Conservation (phyloP, 805 yeast genomes). For the Hanseniaspora guilliermondii region DNA sequence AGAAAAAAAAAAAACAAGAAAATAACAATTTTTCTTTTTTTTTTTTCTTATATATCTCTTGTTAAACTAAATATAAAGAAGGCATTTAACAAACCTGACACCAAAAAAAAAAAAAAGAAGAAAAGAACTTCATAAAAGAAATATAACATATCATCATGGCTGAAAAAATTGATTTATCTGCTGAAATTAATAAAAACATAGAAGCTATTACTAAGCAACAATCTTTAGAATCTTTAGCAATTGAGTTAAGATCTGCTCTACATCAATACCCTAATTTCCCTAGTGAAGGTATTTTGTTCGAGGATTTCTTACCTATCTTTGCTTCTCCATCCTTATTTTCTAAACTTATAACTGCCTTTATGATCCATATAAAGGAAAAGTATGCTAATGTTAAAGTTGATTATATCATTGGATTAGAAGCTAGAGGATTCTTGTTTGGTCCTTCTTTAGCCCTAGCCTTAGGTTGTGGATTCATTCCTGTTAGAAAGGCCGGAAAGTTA, state of each 20-base stretch:
- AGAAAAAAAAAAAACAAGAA: too few relatives aligned
- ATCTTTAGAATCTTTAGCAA: slow-evolving; percentile 25
- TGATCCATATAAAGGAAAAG: slow-evolving; percentile 49
- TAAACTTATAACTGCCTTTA: slow-evolving; percentile 68
- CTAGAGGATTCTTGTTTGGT: slow-evolving; percentile 94
- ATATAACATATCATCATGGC: not conserved
- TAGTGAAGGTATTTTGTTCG: slow-evolving; percentile 78
- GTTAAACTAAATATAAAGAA: too few relatives aligned
- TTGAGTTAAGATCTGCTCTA: slow-evolving; percentile 41
- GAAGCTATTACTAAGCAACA: not conserved
- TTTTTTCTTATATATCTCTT: too few relatives aligned
- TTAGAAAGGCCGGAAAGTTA: slow-evolving; percentile 88
- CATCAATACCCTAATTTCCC: slow-evolving; percentile 92
- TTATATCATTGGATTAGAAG: slow-evolving; percentile 85
- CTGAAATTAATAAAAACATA: slow-evolving; percentile 1
- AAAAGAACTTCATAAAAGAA: not conserved
- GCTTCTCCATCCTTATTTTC: slow-evolving; percentile 69
- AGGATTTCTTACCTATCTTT: slow-evolving; percentile 93
- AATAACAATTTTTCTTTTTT: too few relatives aligned
- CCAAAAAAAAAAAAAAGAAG: too few relatives aligned
- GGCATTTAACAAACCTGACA: not conserved
- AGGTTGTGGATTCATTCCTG: slow-evolving; percentile 84
- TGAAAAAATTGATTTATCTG: not conserved
- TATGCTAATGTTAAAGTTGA: slow-evolving; percentile 56
- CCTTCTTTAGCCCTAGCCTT: slow-evolving; percentile 86